Conservation (phyloP, 2,329 filamentous ascomycete genomes). For the Xylariaceae sp. region DNA sequence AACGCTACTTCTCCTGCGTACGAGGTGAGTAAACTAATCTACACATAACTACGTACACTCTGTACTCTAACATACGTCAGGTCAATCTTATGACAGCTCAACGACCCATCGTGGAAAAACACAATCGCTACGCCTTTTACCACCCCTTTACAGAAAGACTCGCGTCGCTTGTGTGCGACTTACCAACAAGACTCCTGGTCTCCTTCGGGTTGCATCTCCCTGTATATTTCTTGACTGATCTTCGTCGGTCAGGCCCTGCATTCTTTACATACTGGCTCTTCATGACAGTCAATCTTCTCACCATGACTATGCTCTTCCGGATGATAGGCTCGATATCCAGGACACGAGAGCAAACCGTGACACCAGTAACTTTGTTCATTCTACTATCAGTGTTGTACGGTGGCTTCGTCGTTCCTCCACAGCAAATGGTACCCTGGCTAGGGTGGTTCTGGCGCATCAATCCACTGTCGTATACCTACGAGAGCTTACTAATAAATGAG, state of each 20-base stretch:
- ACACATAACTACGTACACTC: neutral
- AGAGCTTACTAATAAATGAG: conserved; percentile 76
- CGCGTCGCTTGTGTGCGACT: conserved; percentile 76
- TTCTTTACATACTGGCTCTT: conserved; percentile 84
- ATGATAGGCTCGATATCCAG: conserved; percentile 69
- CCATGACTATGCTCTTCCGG: conserved; percentile 82
- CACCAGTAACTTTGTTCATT: conserved; percentile 54
- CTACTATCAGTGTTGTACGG: conserved; percentile 62
- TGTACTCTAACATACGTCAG: conserved; percentile 26
- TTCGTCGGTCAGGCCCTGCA: conserved; percentile 63
- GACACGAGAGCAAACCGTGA: conserved; percentile 60
- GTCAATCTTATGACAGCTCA: conserved; percentile 81
- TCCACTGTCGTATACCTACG: conserved; percentile 73
- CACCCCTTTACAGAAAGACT: conserved; percentile 81
- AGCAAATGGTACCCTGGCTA: conserved; percentile 73
- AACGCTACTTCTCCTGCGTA: conserved; percentile 76
- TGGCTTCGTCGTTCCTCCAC: conserved; percentile 59
- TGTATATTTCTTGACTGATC: conserved; percentile 81
- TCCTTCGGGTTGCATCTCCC: conserved; percentile 70
- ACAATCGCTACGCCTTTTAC: conserved; percentile 78
- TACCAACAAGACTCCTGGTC: conserved; percentile 76
- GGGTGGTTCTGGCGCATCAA: conserved; percentile 78
- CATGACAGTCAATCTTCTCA: conserved; percentile 50
- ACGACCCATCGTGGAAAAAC: conserved; percentile 87
- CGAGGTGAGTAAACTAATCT: conserved; percentile 50